These are phyloP conservation scores for Leccinum pellstonianum DNA, from an alignment of 768 basidiomycete genomes.

Conservation along the genomic window DNA sequence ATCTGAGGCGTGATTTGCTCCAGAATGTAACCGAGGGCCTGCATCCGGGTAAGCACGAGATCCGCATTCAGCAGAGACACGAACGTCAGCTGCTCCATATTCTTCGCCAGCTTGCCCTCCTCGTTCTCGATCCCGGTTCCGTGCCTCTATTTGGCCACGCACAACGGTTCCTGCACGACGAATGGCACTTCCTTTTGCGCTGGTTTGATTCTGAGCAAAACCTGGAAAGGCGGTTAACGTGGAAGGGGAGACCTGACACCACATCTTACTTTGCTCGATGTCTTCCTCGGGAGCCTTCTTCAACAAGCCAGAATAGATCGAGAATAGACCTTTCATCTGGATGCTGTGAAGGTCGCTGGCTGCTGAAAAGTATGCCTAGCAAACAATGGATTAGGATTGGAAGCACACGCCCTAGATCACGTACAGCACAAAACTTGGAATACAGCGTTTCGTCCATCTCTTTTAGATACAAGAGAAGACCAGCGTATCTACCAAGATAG, in stretches of 20 bases:
- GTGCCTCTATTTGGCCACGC: slow-evolving; percentile 66
- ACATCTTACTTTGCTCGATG: slow-evolving; percentile 58
- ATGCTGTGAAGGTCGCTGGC: slow-evolving; percentile 77
- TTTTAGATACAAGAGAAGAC: slow-evolving; percentile 87
- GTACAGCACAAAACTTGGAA: slow-evolving; percentile 84
- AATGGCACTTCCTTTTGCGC: slow-evolving; percentile 54
- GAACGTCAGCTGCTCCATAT: slow-evolving; percentile 69
- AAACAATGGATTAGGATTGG: slow-evolving; percentile 3
- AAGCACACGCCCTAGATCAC: slow-evolving; percentile 28
- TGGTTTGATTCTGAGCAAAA: slow-evolving; percentile 38
- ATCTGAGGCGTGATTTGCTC: slow-evolving; percentile 74
- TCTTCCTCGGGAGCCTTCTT: slow-evolving; percentile 74
- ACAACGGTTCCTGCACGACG: slow-evolving; percentile 84
- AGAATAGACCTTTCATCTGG: slow-evolving; percentile 76
- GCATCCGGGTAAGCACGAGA: slow-evolving; percentile 5
- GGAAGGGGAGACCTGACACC: not conserved
- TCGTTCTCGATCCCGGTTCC: slow-evolving; percentile 45
- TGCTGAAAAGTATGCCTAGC: slow-evolving; percentile 86
- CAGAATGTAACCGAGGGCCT: slow-evolving; percentile 76
- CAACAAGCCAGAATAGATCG: slow-evolving; percentile 54
- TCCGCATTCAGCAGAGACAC: slow-evolving; percentile 10
- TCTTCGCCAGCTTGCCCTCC: slow-evolving; percentile 58
- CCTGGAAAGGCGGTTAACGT: slow-evolving; percentile 33
- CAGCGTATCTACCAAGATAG: slow-evolving; percentile 85
- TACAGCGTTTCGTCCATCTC: slow-evolving; percentile 94